Base-by-base conservation (phyloP, 2,329 filamentous ascomycete species). In the Fusarium succisae region DNA sequence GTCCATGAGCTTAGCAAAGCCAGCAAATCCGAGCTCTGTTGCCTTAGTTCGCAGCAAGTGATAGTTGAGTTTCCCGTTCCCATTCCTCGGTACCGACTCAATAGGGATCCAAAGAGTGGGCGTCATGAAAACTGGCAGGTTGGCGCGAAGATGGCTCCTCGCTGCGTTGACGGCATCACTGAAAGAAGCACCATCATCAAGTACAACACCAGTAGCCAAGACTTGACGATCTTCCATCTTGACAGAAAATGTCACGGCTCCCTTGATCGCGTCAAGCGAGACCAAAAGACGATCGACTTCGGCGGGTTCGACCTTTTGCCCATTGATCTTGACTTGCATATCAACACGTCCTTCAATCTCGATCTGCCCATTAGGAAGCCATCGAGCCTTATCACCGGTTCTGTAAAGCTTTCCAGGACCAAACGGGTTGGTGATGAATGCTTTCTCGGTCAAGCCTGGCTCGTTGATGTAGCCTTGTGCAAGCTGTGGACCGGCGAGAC, bases 291-390 rank as follows among this genome's bases (percentile, higher is more conserved):
- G 60, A 17, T 68, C 65, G 4, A 71, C 60, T 30, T 71, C 69
- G 2, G 60, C 69, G 5, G 69, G 69, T 8, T 71, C 69, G 38
- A 77, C 66, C 20, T 69, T 74, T 30, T 75, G 69, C 5, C 76
- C 75, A n/a, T 70, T 66, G 28, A 77, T 78, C 58, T 79, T 79
- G 35, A 75, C 72, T 37, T 79, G 76, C 15, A 72, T 72, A 39
- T 79, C 77, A 6, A 73, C 56, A 28, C 77, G 74, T 11, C 77
- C 72, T 24, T 71, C 61, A 35, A 75, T 71, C 43, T 78, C 73
- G 24, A 78, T 67, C n/a, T 63, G 64, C 0, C 71, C 71, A 37
- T 59, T 61, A 1, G 62, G 55, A 6, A 72, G 63, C 53, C 62
- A 60, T 15, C 71, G 57, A 20, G 72, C 76, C n/a, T 72, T 61